phyloP scores from a whole-genome alignment of 108 stramenopile species.

The Skeletonema potamos region DNA sequence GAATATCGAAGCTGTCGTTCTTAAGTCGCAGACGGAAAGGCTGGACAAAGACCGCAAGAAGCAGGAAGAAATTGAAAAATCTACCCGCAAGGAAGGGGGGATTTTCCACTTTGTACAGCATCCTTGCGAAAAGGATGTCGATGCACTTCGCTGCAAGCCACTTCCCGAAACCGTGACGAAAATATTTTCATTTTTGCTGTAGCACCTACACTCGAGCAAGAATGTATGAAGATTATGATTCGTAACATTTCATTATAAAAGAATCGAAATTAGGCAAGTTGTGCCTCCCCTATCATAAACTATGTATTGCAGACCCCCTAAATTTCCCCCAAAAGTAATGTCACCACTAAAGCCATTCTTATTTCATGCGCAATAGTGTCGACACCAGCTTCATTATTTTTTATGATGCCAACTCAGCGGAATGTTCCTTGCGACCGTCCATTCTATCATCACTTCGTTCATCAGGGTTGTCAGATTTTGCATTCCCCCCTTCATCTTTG shows the following conservation, averaged over 20 bases:
- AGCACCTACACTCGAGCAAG: not conserved
- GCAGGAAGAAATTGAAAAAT: constrained; percentile 34
- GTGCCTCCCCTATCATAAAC: constrained; percentile 2
- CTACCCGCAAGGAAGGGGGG: constrained; percentile 30
- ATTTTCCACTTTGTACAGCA: constrained; percentile 40
- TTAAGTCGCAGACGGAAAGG: constrained; percentile 36
- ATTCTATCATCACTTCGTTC: constrained; percentile 32
- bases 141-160: constrained; percentile 46
- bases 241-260: constrained; percentile 4
- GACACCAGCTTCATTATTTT: not conserved
- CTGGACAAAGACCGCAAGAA: constrained; percentile 32
- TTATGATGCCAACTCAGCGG: constrained; percentile 61
- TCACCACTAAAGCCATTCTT: not conserved
- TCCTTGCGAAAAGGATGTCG: constrained; percentile 60
- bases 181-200: constrained; percentile 25
- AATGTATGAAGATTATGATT: not conserved
- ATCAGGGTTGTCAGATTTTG: constrained; percentile 43
- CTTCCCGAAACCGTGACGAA: constrained; percentile 28
- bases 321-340: not conserved
- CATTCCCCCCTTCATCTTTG: constrained; percentile 57
- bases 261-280: constrained; percentile 2
- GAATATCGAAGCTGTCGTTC: constrained; percentile 26
- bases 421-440: constrained; percentile 61
- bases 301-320: not conserved
- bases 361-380: not conserved